Base-by-base conservation (phyloP, 345 rosid genomes). In the Sonneratia alba region DNA sequence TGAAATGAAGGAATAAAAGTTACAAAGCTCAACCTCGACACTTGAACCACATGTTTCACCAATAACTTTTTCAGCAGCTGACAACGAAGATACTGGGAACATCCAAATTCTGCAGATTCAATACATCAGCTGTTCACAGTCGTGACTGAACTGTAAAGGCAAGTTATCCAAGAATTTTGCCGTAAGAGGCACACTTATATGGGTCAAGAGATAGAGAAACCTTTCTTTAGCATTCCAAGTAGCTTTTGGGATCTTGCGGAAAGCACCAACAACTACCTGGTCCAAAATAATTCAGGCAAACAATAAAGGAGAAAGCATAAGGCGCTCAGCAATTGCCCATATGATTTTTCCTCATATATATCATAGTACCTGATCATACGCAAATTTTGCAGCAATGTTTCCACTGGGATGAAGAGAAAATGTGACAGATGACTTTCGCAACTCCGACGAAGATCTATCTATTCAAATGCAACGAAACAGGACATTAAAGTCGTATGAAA, bases 161-260 rank as follows among this genome's bases (percentile, higher is more conserved):
- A 7, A 36, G 7, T 37, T 37, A 15, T 36, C 22, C 4, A 11
- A 36, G 36, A 36, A 2, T 12, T 1, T 66, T 22, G 19, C 19
- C 0, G 0, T 4, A 0, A 14, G 15, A 8, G 19, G 36, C 6
- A 8, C 42, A 67, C 7, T 36, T 2, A 40, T 57, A 53, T 65
- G 78, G 32, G 48, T 24, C 22, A 61, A 69, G 65, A 32, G 9
- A 32, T 57, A 37, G 77, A 77, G 48, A 78, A 59, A 93, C 98
- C 96, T 91, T 80, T 94, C 98, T 87, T 88, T 91, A 48, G 90
- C 87, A 84, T 88, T 88, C 98, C 98, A 94, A 43, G 84, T 72
- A 76, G 97, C 96, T 74, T 80, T 87, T 51, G 98, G 91, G 81
- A 91, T 84, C 82, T 85, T 87, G 69, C 83, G 95, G 67, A 91